Evolutionary conservation across 2,329 filamentous ascomycete species (phyloP).

Genomic region (Leptosphaerulina australis): DNA sequence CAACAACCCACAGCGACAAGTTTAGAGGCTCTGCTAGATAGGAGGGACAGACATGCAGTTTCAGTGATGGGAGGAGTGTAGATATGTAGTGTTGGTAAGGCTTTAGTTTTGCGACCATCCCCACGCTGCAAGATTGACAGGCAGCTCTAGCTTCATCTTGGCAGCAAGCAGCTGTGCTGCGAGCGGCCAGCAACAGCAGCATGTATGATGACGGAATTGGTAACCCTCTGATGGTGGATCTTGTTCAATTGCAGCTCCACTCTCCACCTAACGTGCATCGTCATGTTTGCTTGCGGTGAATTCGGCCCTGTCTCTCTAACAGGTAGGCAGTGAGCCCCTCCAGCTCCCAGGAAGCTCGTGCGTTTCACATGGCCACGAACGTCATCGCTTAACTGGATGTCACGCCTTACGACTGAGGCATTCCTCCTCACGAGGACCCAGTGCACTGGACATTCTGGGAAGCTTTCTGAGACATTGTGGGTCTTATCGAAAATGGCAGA

Average conservation of each 20-base stretch:
- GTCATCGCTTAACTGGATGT: constrained; percentile 14
- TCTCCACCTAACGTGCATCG: constrained; percentile 16
- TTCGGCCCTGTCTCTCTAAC: constrained; percentile 9
- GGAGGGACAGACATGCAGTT: constrained; percentile 21
- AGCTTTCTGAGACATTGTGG: constrained; percentile 7
- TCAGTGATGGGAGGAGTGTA: constrained; percentile 12
- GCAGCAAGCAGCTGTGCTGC: constrained; percentile 8
- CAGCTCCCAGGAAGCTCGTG: constrained; percentile 26
- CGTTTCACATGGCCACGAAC: constrained; percentile 19
- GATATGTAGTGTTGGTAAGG: constrained; percentile 27
- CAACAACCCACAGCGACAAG: constrained; percentile 17
- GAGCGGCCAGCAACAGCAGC: constrained; percentile 12
- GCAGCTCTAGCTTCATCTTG: constrained; percentile 14
- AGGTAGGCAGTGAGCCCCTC: constrained; percentile 20
- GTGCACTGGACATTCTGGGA: neutral
- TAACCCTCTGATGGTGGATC: constrained; percentile 9
- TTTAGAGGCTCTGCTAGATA: constrained; percentile 23
- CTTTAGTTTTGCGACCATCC: constrained; percentile 24
- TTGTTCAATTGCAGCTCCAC: constrained; percentile 28
- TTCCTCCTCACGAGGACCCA: constrained; percentile 7
- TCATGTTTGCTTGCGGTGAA: constrained; percentile 20
- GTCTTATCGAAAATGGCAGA: neutral
- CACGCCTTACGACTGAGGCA: constrained; percentile 10
- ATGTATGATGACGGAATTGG: constrained; percentile 31
- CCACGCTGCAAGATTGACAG: constrained; percentile 14